These are phyloP conservation scores for Pseudofabraea citricarpa DNA, from an alignment of 2,329 filamentous ascomycete species.

Conservation along the genomic window DNA sequence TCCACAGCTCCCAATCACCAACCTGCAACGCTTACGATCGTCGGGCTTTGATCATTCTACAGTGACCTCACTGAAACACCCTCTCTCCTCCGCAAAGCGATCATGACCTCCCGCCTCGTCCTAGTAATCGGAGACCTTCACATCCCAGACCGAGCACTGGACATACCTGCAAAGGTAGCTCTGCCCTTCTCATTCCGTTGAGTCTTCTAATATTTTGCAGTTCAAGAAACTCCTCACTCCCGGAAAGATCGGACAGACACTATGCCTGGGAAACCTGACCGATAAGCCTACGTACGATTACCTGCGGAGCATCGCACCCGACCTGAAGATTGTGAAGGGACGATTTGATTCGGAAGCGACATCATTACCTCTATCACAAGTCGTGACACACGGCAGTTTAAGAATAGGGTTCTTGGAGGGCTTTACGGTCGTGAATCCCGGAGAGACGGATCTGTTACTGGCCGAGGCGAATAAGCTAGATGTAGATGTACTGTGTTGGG, in stretches of 20 bases:
- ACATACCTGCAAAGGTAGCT: slow-evolving; percentile 81
- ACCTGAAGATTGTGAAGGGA: slow-evolving; percentile 66
- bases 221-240: slow-evolving; percentile 83
- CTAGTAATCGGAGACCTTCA: slow-evolving; percentile 90
- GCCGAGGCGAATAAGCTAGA: slow-evolving; percentile 65
- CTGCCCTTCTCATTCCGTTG: slow-evolving; percentile 1
- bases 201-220: slow-evolving; percentile 35
- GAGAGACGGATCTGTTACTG: slow-evolving; percentile 61
- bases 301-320: slow-evolving; percentile 68
- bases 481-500: slow-evolving; percentile 66
- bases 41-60: no score
- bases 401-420: slow-evolving; percentile 65
- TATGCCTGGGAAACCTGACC: slow-evolving; percentile 76
- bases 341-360: slow-evolving; percentile 64
- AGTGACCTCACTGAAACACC: no score
- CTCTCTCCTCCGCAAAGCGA: no score
- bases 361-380: slow-evolving; percentile 59
- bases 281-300: slow-evolving; percentile 79
- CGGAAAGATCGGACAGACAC: slow-evolving; percentile 77
- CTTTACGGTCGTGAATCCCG: slow-evolving; percentile 59
- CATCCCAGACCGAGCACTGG: slow-evolving; percentile 86
- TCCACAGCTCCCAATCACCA: no score
- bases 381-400: slow-evolving; percentile 60
- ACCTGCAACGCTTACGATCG: no score
- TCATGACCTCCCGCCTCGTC: slow-evolving; percentile 80